phyloP scores from a whole-genome alignment of 164 flowering plant species.

The Sedum album region DNA sequence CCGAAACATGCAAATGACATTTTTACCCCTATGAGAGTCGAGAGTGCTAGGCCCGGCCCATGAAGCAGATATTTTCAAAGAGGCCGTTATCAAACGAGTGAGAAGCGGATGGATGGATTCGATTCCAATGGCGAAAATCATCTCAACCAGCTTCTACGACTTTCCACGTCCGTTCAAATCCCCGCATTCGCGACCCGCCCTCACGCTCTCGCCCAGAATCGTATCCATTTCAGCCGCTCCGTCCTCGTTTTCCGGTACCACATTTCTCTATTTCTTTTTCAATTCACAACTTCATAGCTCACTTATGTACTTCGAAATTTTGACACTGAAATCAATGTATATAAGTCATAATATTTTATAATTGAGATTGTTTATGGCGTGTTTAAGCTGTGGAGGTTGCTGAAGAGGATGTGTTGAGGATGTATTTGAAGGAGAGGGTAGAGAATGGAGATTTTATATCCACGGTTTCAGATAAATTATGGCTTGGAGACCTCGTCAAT shows the following conservation, averaged over 20 bases:
- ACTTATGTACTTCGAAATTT: neutral
- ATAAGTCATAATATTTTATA: too few species aligned
- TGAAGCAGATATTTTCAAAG: too few species aligned
- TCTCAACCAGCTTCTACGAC: neutral
- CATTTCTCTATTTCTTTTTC: neutral
- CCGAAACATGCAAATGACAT: too few species aligned
- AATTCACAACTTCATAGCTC: neutral
- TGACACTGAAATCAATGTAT: too few species aligned
- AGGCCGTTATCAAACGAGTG: neutral
- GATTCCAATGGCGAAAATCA: constrained; percentile 1
- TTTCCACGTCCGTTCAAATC: neutral
- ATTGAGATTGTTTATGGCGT: neutral
- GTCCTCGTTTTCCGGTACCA: neutral
- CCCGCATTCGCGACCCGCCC: neutral
- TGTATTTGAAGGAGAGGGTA: constrained; percentile 59
- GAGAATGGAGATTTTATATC: constrained; percentile 69
- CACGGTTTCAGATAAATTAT: constrained; percentile 53
- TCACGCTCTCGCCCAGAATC: neutral
- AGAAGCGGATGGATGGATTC: neutral
- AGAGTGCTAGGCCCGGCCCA: too few species aligned
- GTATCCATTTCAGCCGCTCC: neutral
- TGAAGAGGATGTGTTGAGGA: constrained; percentile 56
- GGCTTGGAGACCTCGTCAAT: constrained; percentile 29
- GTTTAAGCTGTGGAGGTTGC: constrained; percentile 30
- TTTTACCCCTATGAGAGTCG: too few species aligned